Conservation (phyloP, 1,284 basidiomycete genomes). For the Exobasidium cylindrosporum region DNA sequence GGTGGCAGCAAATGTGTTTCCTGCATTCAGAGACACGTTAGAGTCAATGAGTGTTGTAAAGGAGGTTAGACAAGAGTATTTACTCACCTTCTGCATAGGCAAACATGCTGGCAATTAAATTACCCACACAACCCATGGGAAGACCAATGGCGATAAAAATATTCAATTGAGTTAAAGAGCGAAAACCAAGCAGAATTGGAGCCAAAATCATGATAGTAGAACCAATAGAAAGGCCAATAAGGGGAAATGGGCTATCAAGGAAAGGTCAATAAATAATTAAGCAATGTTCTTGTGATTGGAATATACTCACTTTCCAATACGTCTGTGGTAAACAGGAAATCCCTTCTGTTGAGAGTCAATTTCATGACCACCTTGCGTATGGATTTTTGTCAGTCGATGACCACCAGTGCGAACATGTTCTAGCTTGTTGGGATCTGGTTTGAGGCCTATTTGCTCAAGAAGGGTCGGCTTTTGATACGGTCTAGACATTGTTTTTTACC, state of each 20-base stretch:
- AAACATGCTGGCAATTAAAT: constrained; percentile 35
- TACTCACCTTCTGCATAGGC: constrained; percentile 28
- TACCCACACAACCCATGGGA: constrained; percentile 30
- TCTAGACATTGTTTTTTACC: too few species aligned
- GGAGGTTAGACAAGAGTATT: background rate
- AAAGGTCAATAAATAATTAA: background rate
- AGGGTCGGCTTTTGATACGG: background rate
- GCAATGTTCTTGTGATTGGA: background rate
- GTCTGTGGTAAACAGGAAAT: constrained; percentile 33
- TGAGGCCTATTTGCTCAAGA: constrained; percentile 27
- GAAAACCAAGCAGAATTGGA: constrained; percentile 16
- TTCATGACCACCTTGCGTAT: constrained; percentile 18
- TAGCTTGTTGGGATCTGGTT: constrained; percentile 28
- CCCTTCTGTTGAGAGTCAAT: background rate
- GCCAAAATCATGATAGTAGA: constrained; percentile 27
- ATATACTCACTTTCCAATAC: constrained; percentile 35
- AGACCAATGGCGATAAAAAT: constrained; percentile 25
- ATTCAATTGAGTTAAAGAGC: constrained; percentile 3
- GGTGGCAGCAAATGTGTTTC: constrained; percentile 28
- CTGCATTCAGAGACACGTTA: constrained; percentile 21
- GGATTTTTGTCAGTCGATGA: constrained; percentile 11
- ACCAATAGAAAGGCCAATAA: constrained; percentile 23
- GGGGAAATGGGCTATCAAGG: constrained; percentile 19
- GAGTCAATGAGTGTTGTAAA: too few species aligned
- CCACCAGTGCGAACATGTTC: constrained; percentile 25